Conservation (phyloP, 495 filamentous ascomycete genomes). For the Lasiosphaeria miniovina region DNA sequence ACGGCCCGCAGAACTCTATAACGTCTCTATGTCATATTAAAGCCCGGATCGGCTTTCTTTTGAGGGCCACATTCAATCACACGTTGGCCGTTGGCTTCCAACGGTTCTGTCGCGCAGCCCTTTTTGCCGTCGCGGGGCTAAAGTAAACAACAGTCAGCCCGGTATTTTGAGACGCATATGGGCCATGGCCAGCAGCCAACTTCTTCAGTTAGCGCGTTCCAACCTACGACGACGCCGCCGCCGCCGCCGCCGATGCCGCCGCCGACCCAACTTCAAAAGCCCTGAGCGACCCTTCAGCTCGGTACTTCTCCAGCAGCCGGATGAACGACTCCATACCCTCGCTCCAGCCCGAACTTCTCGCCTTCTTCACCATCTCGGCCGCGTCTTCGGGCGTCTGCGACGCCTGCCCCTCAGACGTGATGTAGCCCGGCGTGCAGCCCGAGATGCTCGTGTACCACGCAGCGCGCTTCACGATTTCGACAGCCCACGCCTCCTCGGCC, state of each 20-base stretch:
- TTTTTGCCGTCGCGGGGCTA: too few relatives aligned
- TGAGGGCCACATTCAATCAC: too few relatives aligned
- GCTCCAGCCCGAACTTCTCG: constrained; percentile 16
- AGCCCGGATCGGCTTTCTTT: too few relatives aligned
- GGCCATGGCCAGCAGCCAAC: too few relatives aligned
- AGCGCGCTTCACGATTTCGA: constrained; percentile 39
- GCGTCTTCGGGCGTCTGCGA: constrained; percentile 16
- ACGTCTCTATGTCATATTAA: too few relatives aligned
- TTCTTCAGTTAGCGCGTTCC: too few relatives aligned
- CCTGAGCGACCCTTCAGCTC: constrained; percentile 31
- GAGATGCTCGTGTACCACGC: constrained; percentile 35
- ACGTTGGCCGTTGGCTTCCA: too few relatives aligned
- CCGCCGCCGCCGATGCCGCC: neutral
- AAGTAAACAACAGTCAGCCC: too few relatives aligned
- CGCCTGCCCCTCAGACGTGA: constrained; percentile 46
- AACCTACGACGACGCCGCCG: neutral
- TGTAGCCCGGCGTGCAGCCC: constrained; percentile 58
- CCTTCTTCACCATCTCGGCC: constrained; percentile 32
- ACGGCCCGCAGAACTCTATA: too few relatives aligned
- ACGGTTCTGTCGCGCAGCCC: too few relatives aligned
- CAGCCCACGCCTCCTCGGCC: constrained; percentile 48
- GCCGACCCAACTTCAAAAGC: constrained; percentile 20
- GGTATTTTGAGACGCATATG: too few relatives aligned
- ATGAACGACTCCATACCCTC: constrained; percentile 29
- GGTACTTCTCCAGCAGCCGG: constrained; percentile 29